These are phyloP conservation scores for Eucalyptus camaldulensis DNA, from an alignment of 345 rosid species.

Conservation along the genomic window DNA sequence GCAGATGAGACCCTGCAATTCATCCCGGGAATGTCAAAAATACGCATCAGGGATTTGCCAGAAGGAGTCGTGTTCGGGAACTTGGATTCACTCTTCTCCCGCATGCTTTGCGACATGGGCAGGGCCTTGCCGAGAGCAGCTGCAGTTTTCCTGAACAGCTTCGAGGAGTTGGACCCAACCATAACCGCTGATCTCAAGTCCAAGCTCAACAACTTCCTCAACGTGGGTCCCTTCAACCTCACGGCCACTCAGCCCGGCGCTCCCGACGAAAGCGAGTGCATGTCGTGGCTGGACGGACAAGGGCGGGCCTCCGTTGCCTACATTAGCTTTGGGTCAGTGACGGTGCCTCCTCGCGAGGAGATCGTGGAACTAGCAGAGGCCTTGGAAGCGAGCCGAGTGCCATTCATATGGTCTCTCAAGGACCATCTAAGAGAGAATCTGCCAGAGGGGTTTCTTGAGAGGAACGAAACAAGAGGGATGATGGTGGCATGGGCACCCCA, in stretches of 20 bases:
- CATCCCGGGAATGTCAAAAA: constrained; percentile 20
- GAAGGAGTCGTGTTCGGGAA: constrained; percentile 20
- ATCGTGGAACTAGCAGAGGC: constrained; percentile 17
- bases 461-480: neutral
- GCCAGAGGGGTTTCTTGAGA: constrained; percentile 17
- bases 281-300: constrained; percentile 22
- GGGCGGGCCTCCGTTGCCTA: constrained; percentile 16
- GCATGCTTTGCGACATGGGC: constrained; percentile 20
- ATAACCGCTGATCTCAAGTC: constrained; percentile 13
- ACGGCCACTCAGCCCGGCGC: neutral
- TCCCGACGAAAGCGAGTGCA: constrained; percentile 1
- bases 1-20: constrained; percentile 5
- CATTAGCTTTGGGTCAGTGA: constrained; percentile 22
- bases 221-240: constrained; percentile 20
- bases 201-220: constrained; percentile 7
- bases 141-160: constrained; percentile 23
- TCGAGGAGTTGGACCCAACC: constrained; percentile 20
- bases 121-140: constrained; percentile 5
- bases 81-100: constrained; percentile 13
- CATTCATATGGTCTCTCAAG: constrained; percentile 27
- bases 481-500: constrained; percentile 28
- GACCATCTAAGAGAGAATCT: neutral
- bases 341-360: constrained; percentile 13
- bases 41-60: constrained; percentile 13
- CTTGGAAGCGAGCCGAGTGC: constrained; percentile 5